Base-by-base conservation (phyloP, 257 asterid species). In the Solanum chaucha region DNA sequence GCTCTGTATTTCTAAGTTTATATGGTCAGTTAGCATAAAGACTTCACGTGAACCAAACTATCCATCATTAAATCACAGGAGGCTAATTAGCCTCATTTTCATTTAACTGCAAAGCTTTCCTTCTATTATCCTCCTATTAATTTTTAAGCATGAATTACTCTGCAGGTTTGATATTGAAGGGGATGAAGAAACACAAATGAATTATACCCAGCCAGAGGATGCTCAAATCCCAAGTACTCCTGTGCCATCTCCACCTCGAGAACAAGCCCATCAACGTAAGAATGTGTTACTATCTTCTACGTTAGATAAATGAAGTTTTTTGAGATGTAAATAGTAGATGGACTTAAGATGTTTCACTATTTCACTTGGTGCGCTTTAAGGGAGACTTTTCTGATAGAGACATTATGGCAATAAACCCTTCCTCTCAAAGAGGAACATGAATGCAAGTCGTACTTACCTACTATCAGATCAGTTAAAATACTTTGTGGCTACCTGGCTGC, bases 141-240 rank as follows among this genome's bases (percentile, higher is more conserved):
- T 20, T 88, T 86, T 88, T 86, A 48, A 84, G 58, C 71, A 77
- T 35, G 84, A 81, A 84, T 67, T 83, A 26, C 82, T 59, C 83
- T 72, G 74, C 94, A 97, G 99, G 94, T 97, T 97, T 88, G 98
- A 95, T 90, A 91, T 95, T 75, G 95, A 92, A 88, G 98, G 93
- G 88, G 96, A 94, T 65, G 98, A 91, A 22, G 96, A 92, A 83
- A 89, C 93, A 65, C 93, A 94, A 32, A 15, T 90, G 88, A 91
- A 95, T 89, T 93, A 91, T 89, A 88, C 90, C 88, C 90, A 89
- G 85, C 91, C 90, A 64, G 98, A 93, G 87, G 89, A 93, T 51
- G 87, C 90, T 68, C 92, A 88, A 86, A 88, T 93, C 58, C 98
- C 98, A 83, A 88, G 72, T 77, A 93, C 78, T 87, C 84, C 91